Base-by-base conservation (phyloP, 768 basidiomycete species). In the Termitomyces sp. region DNA sequence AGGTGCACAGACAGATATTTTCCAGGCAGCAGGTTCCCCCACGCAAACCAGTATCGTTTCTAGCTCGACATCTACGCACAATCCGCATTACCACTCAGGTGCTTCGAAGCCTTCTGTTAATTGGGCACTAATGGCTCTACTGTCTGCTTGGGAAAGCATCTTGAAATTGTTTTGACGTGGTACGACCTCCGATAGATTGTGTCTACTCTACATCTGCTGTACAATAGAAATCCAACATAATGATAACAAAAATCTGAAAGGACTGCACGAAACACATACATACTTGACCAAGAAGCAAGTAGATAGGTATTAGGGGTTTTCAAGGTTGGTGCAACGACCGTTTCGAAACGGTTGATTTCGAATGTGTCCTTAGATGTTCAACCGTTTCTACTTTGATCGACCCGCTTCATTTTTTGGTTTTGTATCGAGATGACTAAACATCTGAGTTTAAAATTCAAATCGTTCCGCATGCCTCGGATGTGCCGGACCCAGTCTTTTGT, bases 1-100 rank as follows among this genome's bases (percentile, higher is more conserved):
- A 62, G 61, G 61, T 49, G 61, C 61, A 10, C 61, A 62, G 46
- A 62, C 50, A 26, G 58, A 62, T 43, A 57, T 62, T 18, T 62
- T 62, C 43, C 35, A 38, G 46, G 53, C 38, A 18, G 44, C 58
- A 45, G 58, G 61, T 36, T 57, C 58, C 16, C 58, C 58, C 32
- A 62, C 58, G 24, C 57, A 58, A 46, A 62, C 61, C 2, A 58
- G 54, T 32, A 40, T 57, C 40, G 22, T 33, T 20, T 58, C 61
- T 10, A 55, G 51, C 10, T 35, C 54, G 5, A 56, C 61, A 6
- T 36, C 49, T 4, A 57, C 46, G 4, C 5, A 24, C 8, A 56
- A 40, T 35, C 46, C 61, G 35, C 51, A 38, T 18, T 35, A 26
- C 7, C 51, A 52, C 22, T 48, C 60, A 2, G 52, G 50, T 22